A percentile compares a stretch with the other conserved stretches of the same genome.
Evolutionary conservation across 2,329 filamentous ascomycete genomes (phyloP).

Genomic region (Fusarium longipes): DNA sequence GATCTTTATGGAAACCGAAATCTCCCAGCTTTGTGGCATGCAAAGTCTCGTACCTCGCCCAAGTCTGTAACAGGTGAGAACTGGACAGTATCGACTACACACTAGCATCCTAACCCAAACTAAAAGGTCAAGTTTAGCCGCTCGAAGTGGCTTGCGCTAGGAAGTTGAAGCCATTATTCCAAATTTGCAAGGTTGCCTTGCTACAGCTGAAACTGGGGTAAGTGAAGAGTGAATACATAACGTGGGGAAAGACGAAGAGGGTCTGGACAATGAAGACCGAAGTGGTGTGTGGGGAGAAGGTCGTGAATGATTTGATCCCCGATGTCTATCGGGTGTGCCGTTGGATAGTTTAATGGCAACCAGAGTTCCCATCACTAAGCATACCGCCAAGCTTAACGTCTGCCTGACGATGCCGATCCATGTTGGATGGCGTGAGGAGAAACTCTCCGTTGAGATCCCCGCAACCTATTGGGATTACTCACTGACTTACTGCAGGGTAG

Average conservation of each 20-base stretch:
- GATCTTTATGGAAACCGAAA: not conserved
- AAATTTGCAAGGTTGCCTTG: conserved; percentile 1
- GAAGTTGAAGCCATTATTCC: conserved; percentile 1
- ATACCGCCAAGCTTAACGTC: not conserved
- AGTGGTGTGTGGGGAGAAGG: conserved; percentile 15
- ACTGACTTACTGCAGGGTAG: conserved; percentile 16
- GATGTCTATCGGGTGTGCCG: conserved; percentile 3
- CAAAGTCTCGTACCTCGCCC: not conserved
- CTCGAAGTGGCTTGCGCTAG: conserved; percentile 14
- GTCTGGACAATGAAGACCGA: conserved; percentile 32
- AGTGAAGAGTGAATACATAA: conserved; percentile 4
- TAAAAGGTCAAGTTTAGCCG: conserved; percentile 19
- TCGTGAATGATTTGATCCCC: not conserved
- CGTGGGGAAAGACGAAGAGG: conserved; percentile 19
- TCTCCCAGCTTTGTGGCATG: not conserved
- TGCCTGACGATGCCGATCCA: not conserved
- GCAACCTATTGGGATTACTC: conserved; percentile 23
- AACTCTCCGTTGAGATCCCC: conserved; percentile 23
- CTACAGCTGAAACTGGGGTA: conserved; percentile 23
- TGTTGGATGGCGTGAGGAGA: not conserved
- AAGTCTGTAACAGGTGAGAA: not conserved
- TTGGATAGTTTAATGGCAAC: not conserved
- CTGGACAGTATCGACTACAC: not conserved
- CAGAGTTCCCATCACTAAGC: not conserved
- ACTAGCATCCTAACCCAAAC: not conserved